Evolutionary conservation across 257 asterid species (phyloP), one percentile per base, ranked within the genome.

Genomic region (Jacaranda mimosifolia): DNA sequence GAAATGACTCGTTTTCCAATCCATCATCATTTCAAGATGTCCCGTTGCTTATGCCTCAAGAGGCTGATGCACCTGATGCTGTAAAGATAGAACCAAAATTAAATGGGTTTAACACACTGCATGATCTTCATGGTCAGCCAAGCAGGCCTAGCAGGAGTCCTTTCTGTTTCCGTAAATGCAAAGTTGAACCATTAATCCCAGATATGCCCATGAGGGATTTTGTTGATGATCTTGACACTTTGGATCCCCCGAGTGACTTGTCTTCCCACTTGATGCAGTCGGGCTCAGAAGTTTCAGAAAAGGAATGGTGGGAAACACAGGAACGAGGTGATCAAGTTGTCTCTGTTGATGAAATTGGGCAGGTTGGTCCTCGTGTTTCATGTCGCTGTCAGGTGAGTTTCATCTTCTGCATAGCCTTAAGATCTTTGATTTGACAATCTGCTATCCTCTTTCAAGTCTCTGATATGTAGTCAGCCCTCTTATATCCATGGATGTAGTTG

Each of bases 251-350:
- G 68, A 82, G 80, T 68, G 84, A 85, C 67, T 70, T 89, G 70
- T 85, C 90, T 76, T 83, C 95, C 64, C 89, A 76, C 74, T 59
- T 82, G 72, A 80, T 72, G 83, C 88, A 80, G 71, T 82, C 85
- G 77, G 91, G 88, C 32, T 43, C 76, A 42, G 88, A 78, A 64
- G 73, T 78, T 78, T 74, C 87, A 11, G 89, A 82, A 76, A 85
- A 72, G 15, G 92, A 90, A 74, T 92, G 98, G 99, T 94, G 99
- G 98, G 99, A 94, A 84, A 78, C 85, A 77, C 99, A 91, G 88
- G 98, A 94, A 80, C 84, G 94, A 75, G 97, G 91, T 60, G 87
- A 84, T 87, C 95, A 85, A 77, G 92, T 92, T 88, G 91, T 89
- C 81, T 82, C 91, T 55, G 81, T 90, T 53, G 95, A 86, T 85